These are phyloP conservation scores for Gnomoniopsis smithogilvyi DNA, from an alignment of 2,329 filamentous ascomycete species.

Conservation along the genomic window DNA sequence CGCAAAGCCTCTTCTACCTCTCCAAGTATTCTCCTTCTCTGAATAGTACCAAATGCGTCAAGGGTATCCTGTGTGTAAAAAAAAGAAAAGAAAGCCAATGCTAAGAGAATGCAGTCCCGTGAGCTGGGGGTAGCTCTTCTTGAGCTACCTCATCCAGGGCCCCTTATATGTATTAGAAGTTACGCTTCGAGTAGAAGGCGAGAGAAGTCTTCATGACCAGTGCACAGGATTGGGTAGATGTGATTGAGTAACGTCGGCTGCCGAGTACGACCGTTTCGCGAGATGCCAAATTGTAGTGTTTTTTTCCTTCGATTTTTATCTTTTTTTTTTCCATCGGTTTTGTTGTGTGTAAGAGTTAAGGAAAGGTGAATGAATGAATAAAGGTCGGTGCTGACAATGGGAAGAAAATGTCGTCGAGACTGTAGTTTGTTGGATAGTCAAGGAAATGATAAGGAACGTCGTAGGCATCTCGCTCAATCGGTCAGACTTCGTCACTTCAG, in stretches of 20 bases:
- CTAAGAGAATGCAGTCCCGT: no score
- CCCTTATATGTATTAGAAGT: neutral
- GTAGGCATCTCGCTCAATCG: constrained; percentile 13
- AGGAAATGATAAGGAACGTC: constrained; percentile 16
- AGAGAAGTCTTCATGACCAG: neutral
- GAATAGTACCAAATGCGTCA: constrained; percentile 18
- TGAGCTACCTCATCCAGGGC: neutral
- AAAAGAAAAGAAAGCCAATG: no score
- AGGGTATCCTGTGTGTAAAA: constrained; percentile 17
- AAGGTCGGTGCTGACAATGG: constrained; percentile 23
- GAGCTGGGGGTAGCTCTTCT: no score
- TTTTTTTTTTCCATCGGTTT: constrained; percentile 18
- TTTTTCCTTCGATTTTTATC: constrained; percentile 10
- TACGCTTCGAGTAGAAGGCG: neutral
- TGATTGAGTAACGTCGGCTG: neutral
- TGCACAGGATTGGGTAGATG: neutral
- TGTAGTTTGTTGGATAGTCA: constrained; percentile 5
- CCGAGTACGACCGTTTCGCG: constrained; percentile 9
- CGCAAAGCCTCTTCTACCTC: neutral
- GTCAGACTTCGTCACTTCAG: constrained; percentile 10
- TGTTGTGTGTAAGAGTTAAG: neutral
- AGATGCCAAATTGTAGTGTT: constrained; percentile 12
- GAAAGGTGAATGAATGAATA: constrained; percentile 27
- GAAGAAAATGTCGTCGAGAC: constrained; percentile 20
- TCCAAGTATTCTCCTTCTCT: neutral